A percentile compares a stretch with the other conserved stretches of the same genome.
Conservation (phyloP, 495 filamentous ascomycete genomes). For the Penicillium antarcticum region DNA sequence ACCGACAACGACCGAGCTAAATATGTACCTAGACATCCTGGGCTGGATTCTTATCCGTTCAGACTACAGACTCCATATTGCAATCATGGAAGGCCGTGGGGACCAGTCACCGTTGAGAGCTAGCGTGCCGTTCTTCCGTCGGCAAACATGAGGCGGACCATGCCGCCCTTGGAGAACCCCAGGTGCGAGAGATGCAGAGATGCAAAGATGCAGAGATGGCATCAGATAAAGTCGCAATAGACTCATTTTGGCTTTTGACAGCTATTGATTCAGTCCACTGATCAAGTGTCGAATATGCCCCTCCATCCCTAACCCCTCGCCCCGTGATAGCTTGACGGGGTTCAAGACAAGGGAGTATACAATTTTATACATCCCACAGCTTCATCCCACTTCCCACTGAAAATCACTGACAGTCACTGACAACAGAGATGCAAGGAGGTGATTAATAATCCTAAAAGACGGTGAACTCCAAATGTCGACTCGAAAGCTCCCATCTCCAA, state of each 20-base stretch:
- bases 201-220: neutral
- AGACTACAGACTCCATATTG: neutral
- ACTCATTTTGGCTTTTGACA: constrained; percentile 12
- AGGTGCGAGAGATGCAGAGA: neutral
- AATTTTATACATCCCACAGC: too few relatives aligned
- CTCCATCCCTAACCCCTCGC: neutral
- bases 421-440: constrained; percentile 14
- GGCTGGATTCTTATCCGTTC: constrained; percentile 14
- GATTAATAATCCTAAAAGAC: constrained; percentile 25
- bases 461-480: constrained; percentile 1
- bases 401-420: neutral
- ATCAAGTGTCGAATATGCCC: neutral
- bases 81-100: neutral
- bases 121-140: constrained; percentile 22
- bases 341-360: too few relatives aligned
- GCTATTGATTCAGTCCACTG: constrained; percentile 1
- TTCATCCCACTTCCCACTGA: neutral
- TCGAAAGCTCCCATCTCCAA: neutral
- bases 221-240: constrained; percentile 4
- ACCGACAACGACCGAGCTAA: constrained; percentile 18
- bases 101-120: constrained; percentile 20
- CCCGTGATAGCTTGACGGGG: too few relatives aligned
- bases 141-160: constrained; percentile 11
- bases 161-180: constrained; percentile 1
- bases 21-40: neutral